Percentiles rank a stretch among this genome's conserved stretches.
Conservation (phyloP, 306 rosid species). For the Rosa chinensis region DNA sequence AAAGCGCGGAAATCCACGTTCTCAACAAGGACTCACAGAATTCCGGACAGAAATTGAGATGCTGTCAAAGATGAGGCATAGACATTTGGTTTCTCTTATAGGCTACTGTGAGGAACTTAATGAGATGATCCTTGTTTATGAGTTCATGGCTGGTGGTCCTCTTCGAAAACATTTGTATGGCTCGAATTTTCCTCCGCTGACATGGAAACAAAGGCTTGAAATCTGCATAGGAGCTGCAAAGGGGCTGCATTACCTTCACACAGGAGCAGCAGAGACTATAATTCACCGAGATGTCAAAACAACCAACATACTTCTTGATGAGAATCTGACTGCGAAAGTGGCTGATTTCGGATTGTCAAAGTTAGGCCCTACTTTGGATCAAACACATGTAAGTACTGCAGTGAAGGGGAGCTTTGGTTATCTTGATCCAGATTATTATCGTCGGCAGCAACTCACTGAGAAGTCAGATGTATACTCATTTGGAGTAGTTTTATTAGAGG, state of each 20-base stretch:
- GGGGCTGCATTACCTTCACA: slow-evolving; percentile 41
- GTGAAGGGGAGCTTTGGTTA: slow-evolving; percentile 44
- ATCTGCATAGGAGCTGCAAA: slow-evolving; percentile 48
- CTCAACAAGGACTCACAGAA: slow-evolving; percentile 37
- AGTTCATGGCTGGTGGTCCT: slow-evolving; percentile 43
- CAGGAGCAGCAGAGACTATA: slow-evolving; percentile 1
- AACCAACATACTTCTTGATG: slow-evolving; percentile 43
- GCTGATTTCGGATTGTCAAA: slow-evolving; percentile 47
- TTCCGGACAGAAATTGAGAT: slow-evolving; percentile 41
- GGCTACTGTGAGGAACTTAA: slow-evolving; percentile 40
- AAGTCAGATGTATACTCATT: slow-evolving; percentile 42
- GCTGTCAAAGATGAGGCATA: slow-evolving; percentile 42
- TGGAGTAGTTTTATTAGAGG: slow-evolving; percentile 38
- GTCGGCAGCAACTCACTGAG: slow-evolving; percentile 40
- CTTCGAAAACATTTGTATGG: slow-evolving; percentile 39
- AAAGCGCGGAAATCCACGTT: slow-evolving; percentile 32
- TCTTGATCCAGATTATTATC: slow-evolving; percentile 41
- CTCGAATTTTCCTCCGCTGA: slow-evolving; percentile 20
- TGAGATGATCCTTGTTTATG: slow-evolving; percentile 45
- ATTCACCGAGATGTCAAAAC: slow-evolving; percentile 43
- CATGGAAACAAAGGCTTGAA: slow-evolving; percentile 42
- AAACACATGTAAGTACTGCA: slow-evolving; percentile 45
- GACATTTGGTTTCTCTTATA: slow-evolving; percentile 41
- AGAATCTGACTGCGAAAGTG: slow-evolving; percentile 35
- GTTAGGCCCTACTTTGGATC: slow-evolving; percentile 41